phyloP scores from a whole-genome alignment of 2,329 filamentous ascomycete genomes.

The Pseudogymnoascus sp. region DNA sequence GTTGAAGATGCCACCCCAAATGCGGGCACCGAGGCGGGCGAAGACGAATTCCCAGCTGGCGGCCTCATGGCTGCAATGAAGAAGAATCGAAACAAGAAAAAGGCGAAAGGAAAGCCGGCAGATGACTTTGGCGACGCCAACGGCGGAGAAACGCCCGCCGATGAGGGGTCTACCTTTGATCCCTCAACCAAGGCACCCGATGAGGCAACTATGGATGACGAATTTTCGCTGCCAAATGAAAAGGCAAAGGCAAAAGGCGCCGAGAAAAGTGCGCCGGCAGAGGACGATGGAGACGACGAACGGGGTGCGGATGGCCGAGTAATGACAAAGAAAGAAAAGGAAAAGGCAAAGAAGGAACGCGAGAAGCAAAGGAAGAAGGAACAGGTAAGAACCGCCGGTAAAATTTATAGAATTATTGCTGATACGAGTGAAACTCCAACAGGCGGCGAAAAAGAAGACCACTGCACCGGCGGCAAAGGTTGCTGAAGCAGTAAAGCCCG shows the following conservation, averaged over 20 bases:
- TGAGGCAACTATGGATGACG: slow-evolving; percentile 77
- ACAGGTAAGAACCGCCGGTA: slow-evolving; percentile 52
- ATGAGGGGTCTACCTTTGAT: slow-evolving; percentile 33
- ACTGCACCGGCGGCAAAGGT: slow-evolving; percentile 44
- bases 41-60: slow-evolving; percentile 42
- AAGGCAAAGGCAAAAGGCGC: slow-evolving; percentile 63
- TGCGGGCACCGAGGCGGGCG: slow-evolving; percentile 24
- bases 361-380: slow-evolving; percentile 99
- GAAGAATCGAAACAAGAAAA: slow-evolving; percentile 79
- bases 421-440: slow-evolving; percentile 13
- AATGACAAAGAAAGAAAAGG: slow-evolving; percentile 97
- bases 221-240: slow-evolving; percentile 69
- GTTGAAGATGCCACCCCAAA: slow-evolving; percentile 39
- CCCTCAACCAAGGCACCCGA: slow-evolving; percentile 61
- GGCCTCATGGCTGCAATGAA: slow-evolving; percentile 74
- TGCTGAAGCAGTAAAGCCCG: slow-evolving; percentile 48
- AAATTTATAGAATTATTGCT: slow-evolving; percentile 9
- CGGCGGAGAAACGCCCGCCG: slow-evolving; percentile 51
- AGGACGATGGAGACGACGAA: slow-evolving; percentile 44
- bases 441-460: slow-evolving; percentile 81
- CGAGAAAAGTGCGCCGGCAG: slow-evolving; percentile 38
- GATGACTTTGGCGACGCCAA: slow-evolving; percentile 61
- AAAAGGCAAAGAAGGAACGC: slow-evolving; percentile 94
- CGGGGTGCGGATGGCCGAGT: slow-evolving; percentile 57
- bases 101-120: slow-evolving; percentile 74